Conservation (phyloP, 192 early-diverging fungal species). For the Coemansia furcata region DNA sequence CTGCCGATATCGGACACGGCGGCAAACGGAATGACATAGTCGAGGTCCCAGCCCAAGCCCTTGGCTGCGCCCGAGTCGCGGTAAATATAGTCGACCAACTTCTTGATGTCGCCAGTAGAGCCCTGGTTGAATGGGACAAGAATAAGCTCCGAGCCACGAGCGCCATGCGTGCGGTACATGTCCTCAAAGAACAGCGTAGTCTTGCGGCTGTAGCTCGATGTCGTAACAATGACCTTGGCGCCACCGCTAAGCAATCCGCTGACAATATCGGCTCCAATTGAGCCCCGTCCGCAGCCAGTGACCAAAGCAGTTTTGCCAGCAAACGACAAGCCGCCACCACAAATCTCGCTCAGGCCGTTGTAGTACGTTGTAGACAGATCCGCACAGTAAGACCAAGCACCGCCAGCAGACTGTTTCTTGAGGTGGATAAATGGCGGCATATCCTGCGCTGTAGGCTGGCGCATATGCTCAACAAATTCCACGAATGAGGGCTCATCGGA, state of each 20-base stretch:
- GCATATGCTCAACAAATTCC: slow-evolving; percentile 81
- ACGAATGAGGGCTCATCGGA: slow-evolving; percentile 71
- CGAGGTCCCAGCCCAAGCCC: slow-evolving; percentile 82
- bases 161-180: slow-evolving; percentile 83
- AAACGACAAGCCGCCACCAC: slow-evolving; percentile 76
- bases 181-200: slow-evolving; percentile 82
- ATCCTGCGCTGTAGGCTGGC: not conserved
- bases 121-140: slow-evolving; percentile 95
- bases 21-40: slow-evolving; percentile 91
- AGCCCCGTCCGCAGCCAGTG: slow-evolving; percentile 87
- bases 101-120: slow-evolving; percentile 75
- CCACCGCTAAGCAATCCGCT: slow-evolving; percentile 86
- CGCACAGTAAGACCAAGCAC: slow-evolving; percentile 68
- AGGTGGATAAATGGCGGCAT: slow-evolving; percentile 27
- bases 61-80: slow-evolving; percentile 27
- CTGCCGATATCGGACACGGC: slow-evolving; percentile 85
- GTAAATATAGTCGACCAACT: slow-evolving; percentile 83
- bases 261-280: slow-evolving; percentile 89
- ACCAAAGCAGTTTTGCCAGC: slow-evolving; percentile 78
- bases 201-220: slow-evolving; percentile 78
- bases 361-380: slow-evolving; percentile 73
- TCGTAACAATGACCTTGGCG: slow-evolving; percentile 87
- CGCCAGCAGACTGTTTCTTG: not conserved
- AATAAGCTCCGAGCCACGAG: slow-evolving; percentile 78
- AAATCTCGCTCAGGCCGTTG: slow-evolving; percentile 67